These are phyloP conservation scores for Trapa incisa DNA, from an alignment of 345 rosid species.

Conservation along the genomic window DNA sequence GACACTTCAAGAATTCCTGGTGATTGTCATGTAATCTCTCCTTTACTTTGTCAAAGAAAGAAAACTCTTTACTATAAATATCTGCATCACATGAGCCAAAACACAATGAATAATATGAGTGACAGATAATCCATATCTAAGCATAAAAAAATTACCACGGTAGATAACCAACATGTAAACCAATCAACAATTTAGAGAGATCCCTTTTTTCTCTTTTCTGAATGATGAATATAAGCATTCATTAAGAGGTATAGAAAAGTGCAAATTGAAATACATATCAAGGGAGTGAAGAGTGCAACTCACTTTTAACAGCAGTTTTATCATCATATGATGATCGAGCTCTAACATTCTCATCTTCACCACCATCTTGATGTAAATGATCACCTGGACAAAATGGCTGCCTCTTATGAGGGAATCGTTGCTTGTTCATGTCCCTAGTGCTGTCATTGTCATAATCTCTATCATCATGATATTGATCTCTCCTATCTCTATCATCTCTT, in stretches of 20 bases:
- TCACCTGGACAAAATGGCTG: conserved; percentile 32
- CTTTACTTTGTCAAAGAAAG: conserved; percentile 77
- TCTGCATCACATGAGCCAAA: neutral
- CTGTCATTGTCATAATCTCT: conserved; percentile 51
- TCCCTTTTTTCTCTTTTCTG: neutral
- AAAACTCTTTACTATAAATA: conserved; percentile 52
- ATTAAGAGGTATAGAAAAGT: neutral
- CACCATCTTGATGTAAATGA: conserved; percentile 44
- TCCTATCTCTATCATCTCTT: conserved; percentile 62
- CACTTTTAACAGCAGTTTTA: conserved; percentile 53
- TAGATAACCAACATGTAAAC: neutral
- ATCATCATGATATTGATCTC: conserved; percentile 40
- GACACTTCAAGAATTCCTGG: conserved; percentile 79
- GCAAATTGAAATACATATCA: neutral
- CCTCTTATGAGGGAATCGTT: conserved; percentile 37
- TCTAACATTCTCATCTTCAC: conserved; percentile 44
- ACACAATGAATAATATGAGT: neutral
- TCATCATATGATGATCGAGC: conserved; percentile 53
- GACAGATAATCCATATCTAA: neutral
- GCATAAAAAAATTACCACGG: neutral
- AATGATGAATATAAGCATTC: neutral
- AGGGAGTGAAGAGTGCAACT: conserved; percentile 12
- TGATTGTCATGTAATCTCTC: conserved; percentile 60
- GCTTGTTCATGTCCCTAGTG: conserved; percentile 46
- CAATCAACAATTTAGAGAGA: neutral